Percentiles rank a stretch among this genome's conserved stretches.
These are phyloP conservation scores for Cutaneotrichosporon spelunceum DNA, from an alignment of 1,284 basidiomycete genomes.

Conservation along the genomic window DNA sequence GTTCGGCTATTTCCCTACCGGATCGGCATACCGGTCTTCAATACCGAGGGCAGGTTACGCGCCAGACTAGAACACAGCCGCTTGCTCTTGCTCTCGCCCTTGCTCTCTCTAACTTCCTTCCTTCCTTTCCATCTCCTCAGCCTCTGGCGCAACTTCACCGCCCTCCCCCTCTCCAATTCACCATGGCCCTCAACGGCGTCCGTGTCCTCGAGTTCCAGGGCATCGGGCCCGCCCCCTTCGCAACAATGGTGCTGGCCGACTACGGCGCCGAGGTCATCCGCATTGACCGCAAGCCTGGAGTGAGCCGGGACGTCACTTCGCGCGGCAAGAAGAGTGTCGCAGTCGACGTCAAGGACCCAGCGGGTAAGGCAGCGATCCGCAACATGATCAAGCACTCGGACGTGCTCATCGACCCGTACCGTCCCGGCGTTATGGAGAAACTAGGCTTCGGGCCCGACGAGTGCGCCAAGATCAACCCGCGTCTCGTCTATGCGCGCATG, in stretches of 20 bases:
- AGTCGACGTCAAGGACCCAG: constrained; percentile 16
- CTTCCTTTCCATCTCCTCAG: background rate
- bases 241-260: constrained; percentile 23
- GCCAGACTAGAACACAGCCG: too few relatives aligned
- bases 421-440: constrained; percentile 26
- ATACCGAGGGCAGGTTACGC: too few relatives aligned
- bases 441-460: constrained; percentile 17
- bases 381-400: constrained; percentile 12
- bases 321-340: constrained; percentile 16
- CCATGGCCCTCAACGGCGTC: constrained; percentile 6
- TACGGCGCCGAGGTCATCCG: constrained; percentile 17
- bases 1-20: background rate
- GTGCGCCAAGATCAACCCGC: constrained; percentile 13
- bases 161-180: background rate
- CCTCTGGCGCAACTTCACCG: background rate
- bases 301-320: constrained; percentile 13
- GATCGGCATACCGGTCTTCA: background rate
- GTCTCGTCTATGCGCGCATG: constrained; percentile 25
- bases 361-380: constrained; percentile 9
- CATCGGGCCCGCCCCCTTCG: constrained; percentile 17
- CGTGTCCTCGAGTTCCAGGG: constrained; percentile 10
- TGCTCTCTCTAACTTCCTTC: background rate
- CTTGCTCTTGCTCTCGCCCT: background rate
- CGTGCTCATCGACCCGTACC: constrained; percentile 25
- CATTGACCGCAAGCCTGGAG: constrained; percentile 17